Percentiles rank a stretch among this genome's conserved stretches.
phyloP scores from a whole-genome alignment of 257 asterid genomes.

The Linaria vulgaris region DNA sequence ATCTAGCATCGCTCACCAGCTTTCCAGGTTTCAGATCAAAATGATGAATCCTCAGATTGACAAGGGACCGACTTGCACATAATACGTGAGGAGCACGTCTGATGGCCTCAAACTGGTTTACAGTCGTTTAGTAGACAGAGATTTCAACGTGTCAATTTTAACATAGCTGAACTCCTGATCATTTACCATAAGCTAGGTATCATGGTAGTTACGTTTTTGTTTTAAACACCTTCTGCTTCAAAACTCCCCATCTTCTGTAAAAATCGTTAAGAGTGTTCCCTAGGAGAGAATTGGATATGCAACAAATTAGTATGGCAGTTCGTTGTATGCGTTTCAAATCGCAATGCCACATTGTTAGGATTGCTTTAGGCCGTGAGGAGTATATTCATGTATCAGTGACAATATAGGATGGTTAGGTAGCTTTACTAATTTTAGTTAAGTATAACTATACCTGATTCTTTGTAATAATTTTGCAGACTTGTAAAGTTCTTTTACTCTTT shows the following conservation, averaged over 20 bases:
- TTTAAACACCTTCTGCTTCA: neutral
- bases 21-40: slow-evolving; percentile 91
- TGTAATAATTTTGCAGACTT: no score
- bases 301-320: neutral
- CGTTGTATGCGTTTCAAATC: neutral
- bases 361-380: neutral
- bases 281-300: neutral
- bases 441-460: no score
- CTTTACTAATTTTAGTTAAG: no score
- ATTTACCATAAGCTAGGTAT: slow-evolving; percentile 18
- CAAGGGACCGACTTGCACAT: neutral
- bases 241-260: neutral
- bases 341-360: neutral
- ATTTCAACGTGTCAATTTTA: slow-evolving; percentile 15
- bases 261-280: neutral
- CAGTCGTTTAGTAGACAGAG: slow-evolving; percentile 1
- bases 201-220: slow-evolving; percentile 8
- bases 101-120: neutral
- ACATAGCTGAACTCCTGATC: slow-evolving; percentile 19
- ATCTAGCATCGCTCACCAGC: slow-evolving; percentile 91
- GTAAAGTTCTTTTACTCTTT: no score
- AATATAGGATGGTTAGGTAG: no score
- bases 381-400: no score
- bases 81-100: neutral
- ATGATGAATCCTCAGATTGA: slow-evolving; percentile 34